Evolutionary conservation across 1,284 basidiomycete genomes (phyloP), one percentile per base, ranked within the genome.

Genomic region (Volvariella surrecta): DNA sequence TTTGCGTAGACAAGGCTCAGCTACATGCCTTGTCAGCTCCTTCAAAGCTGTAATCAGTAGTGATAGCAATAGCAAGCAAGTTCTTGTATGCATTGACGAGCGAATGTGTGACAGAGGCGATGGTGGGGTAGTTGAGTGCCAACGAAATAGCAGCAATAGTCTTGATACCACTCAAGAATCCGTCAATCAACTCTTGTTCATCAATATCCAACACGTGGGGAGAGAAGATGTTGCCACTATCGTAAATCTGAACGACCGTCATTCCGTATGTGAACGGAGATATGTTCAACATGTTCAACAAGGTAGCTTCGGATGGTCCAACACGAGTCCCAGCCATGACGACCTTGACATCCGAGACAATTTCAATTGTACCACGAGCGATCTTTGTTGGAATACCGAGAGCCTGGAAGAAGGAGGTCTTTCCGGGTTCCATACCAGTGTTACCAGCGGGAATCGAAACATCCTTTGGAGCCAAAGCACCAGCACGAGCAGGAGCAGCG

Each of bases 401-500:
- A 49, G 95, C 95, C 79, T 99, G 95, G 92, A 99, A 99, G 92
- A 99, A 99, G 58, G 93, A 94, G 50, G 93, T 97, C 79, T 97
- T 97, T 62, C 93, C 93, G 60, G 95, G 95, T 68, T 98, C 96
- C 95, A 99, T 99, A 68, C 95, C 95, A 49, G 95, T 99, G 86
- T 98, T 98, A 52, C 93, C 89, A 46, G 83, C 92, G 44, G 91
- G 89, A 59, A 99, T 89, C 53, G 67, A 76, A 64, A 99, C 95
- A 62, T 98, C 87, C 70, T 76, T 80, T 58, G 95, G 90, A 37
- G 95, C 93, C 58, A 82, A 80, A 45, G 95, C 95, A 82, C 95
- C 95, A 55, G 96, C 94, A 81, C 95, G 92, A 54, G 95, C 95
- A 47, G 95, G 95, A 40, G 95, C 95, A 50, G 91, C 91, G 53